Evolutionary conservation across 352 stramenopile genomes (phyloP).

Genomic region (Pythium oligandrum): DNA sequence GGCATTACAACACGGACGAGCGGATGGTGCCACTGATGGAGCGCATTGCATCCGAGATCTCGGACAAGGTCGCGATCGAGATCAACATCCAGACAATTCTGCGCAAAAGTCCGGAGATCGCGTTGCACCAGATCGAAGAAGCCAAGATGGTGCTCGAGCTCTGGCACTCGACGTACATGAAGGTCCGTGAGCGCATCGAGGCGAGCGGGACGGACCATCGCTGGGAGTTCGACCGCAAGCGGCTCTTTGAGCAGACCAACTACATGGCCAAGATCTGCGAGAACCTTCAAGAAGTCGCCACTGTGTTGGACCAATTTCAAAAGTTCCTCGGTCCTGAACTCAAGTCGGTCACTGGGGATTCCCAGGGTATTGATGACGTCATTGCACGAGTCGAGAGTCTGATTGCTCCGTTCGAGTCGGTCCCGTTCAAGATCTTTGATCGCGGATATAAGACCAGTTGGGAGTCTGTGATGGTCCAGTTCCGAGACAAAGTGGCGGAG

Average conservation of each 20-base stretch:
- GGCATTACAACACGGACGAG: conserved; percentile 97
- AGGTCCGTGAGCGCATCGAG: conserved; percentile 92
- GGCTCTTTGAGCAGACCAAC: conserved; percentile 94
- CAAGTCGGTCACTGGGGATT: conserved; percentile 94
- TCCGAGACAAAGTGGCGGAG: conserved; percentile 90
- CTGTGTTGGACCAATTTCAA: conserved; percentile 93
- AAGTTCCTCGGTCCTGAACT: conserved; percentile 95
- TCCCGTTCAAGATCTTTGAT: conserved; percentile 94
- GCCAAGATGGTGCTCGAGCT: conserved; percentile 90
- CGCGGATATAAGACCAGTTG: conserved; percentile 92
- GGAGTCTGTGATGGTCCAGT: conserved; percentile 93
- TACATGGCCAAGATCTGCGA: conserved; percentile 96
- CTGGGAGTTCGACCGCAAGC: conserved; percentile 95
- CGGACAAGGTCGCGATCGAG: conserved; percentile 88
- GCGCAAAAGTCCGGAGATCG: conserved; percentile 63
- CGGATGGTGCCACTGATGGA: conserved; percentile 96
- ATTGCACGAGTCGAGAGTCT: conserved; percentile 84
- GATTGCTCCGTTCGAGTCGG: conserved; percentile 83
- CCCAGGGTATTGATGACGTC: conserved; percentile 92
- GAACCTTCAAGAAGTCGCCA: conserved; percentile 91
- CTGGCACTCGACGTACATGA: conserved; percentile 95
- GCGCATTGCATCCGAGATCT: conserved; percentile 92
- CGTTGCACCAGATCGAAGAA: conserved; percentile 83
- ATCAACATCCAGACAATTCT: conserved; percentile 92
- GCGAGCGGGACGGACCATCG: conserved; percentile 91